Evolutionary conservation across 1,139 yeast species (phyloP).

Genomic region (Pichia norvegensis): DNA sequence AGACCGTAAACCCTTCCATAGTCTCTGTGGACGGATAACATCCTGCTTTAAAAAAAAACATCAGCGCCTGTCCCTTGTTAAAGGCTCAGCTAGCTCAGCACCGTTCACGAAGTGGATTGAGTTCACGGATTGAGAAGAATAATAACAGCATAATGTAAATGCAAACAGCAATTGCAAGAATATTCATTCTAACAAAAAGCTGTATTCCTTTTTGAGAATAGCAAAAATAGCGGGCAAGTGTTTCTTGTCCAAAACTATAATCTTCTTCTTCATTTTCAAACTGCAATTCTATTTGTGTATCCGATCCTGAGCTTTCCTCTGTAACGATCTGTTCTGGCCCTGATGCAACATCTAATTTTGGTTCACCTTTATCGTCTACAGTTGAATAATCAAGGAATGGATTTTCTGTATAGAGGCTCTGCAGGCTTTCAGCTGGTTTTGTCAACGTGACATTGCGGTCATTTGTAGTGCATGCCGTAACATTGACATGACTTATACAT

Average conservation of each 20-base stretch:
- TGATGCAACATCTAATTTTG: neutral
- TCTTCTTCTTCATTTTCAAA: neutral
- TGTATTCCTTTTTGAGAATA: neutral
- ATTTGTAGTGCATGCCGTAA: neutral
- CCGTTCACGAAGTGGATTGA: neutral
- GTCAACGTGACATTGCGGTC: neutral
- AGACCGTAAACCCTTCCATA: too few relatives aligned
- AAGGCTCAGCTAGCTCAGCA: neutral
- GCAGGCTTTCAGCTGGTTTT: neutral
- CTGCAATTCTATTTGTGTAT: neutral
- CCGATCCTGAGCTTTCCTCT: too few relatives aligned
- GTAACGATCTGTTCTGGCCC: neutral
- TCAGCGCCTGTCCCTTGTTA: neutral
- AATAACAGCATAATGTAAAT: neutral
- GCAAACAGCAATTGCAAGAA: neutral
- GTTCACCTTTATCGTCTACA: neutral
- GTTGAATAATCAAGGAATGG: neutral
- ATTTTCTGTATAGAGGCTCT: neutral
- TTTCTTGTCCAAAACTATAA: neutral
- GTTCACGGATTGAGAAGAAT: neutral
- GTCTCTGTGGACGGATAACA: too few relatives aligned
- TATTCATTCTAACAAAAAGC: neutral
- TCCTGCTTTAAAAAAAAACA: too few relatives aligned
- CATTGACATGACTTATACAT: neutral
- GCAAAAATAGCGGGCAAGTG: neutral